A percentile compares a stretch with the other conserved stretches of the same genome.
These are phyloP conservation scores for Vicia villosa DNA, from an alignment of 306 rosid species.

Conservation along the genomic window DNA sequence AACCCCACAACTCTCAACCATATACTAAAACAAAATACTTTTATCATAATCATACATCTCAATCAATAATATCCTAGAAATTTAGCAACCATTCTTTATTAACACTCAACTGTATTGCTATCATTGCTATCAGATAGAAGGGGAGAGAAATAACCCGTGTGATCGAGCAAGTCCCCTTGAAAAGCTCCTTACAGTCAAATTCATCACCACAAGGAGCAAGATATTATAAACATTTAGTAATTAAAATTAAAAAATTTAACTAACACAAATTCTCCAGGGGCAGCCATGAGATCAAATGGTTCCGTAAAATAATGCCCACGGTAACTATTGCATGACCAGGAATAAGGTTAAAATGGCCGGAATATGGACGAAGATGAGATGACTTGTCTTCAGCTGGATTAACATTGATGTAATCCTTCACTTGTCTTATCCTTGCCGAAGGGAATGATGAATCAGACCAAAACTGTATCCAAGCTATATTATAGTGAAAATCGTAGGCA, in stretches of 20 bases:
- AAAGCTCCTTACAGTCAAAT: not conserved
- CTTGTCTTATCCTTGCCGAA: not conserved
- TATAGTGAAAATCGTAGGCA: constrained; percentile 6
- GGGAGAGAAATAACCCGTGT: not conserved
- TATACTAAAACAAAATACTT: not conserved
- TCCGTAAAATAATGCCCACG: constrained; percentile 1
- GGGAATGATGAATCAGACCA: not conserved
- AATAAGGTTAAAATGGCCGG: constrained; percentile 8
- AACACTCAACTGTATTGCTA: not conserved
- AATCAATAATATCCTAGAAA: not conserved
- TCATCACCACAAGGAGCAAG: not conserved
- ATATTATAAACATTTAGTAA: not conserved
- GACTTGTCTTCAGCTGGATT: not conserved
- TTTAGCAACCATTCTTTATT: not conserved
- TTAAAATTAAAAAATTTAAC: not conserved
- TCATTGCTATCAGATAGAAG: not conserved
- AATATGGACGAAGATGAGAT: not conserved
- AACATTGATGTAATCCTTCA: not conserved
- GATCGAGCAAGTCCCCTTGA: not conserved
- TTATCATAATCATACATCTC: not conserved
- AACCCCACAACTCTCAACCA: not conserved
- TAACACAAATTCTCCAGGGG: not conserved
- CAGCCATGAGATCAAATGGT: constrained; percentile 16
- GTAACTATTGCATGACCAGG: not conserved
- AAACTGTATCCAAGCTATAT: too few relatives aligned